Evolutionary conservation across 495 filamentous ascomycete species (phyloP), one percentile per base, ranked within the genome.

Genomic region (Aspergillus homomorphus): DNA sequence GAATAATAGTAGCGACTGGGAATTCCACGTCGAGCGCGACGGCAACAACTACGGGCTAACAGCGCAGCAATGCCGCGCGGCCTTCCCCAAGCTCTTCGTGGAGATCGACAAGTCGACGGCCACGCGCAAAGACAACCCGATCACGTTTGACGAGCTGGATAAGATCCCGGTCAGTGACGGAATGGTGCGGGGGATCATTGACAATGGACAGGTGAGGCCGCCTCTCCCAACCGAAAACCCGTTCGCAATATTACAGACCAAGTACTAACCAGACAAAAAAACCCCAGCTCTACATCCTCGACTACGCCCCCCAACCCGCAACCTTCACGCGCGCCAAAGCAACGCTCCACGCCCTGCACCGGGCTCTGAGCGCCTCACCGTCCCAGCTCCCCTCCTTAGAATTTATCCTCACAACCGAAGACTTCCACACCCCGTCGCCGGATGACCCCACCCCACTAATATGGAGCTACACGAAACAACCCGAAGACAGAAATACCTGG

Each of bases 341-440:
- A 5, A 76, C 75, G 0, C 57, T 79, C 8, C 65, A 72, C 57
- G 66, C 76, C 4, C 66, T 79, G 12, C 64, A 76, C 23, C 73
- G 75, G 18, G 72, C 75, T 12, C 60, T 78, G 14, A 51, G 59
- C 26, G 62, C 75, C 14, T 66, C 65, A 54, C 73, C 87, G 14
- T 73, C 81, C 4, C 80, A 69, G 14, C 72, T 87, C 12, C 87
- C 87, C 0, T 80, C 84, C 65, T 84, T 87, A 57, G 80, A 86
- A 69, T 87, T 91, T 67, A 61, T 73, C 22, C 71, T 85, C 60
- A 72, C 68, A 26, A 70, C 79, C 1, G 78, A 82, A 51, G 84
- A 87, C 64, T 38, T 38, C 33, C 73, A 68, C 28, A 63, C 54
- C 57, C 59, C 16, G 63, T 58, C 0, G 18, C 30, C 5, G 68